phyloP scores from a whole-genome alignment of 2,329 filamentous ascomycete genomes.

The Coniella lustricola region DNA sequence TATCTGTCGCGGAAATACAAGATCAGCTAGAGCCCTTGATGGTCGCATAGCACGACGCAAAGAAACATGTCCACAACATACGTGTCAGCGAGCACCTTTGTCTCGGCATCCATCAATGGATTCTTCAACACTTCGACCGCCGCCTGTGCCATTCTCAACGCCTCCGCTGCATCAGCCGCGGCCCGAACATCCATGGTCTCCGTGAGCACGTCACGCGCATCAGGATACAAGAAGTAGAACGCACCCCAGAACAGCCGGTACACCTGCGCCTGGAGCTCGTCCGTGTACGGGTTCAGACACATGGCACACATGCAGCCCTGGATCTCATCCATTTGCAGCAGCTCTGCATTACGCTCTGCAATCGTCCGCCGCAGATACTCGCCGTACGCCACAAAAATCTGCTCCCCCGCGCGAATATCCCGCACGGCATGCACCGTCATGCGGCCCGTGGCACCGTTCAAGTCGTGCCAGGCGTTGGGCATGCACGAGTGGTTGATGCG shows the following conservation, averaged over 20 bases:
- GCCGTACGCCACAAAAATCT: slow-evolving; percentile 13
- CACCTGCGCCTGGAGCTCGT: background rate
- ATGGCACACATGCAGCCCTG: slow-evolving; percentile 1
- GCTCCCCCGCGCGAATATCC: slow-evolving; percentile 16
- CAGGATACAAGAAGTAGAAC: background rate
- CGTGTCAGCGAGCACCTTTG: background rate
- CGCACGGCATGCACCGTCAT: slow-evolving; percentile 16
- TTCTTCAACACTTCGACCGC: slow-evolving; percentile 1
- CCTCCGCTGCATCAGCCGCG: background rate
- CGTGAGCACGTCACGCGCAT: background rate
- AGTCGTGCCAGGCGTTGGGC: slow-evolving; percentile 17
- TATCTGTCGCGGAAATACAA: background rate
- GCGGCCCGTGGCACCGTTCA: slow-evolving; percentile 12
- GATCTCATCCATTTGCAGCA: background rate
- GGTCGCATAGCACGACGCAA: background rate
- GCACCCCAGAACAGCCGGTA: background rate
- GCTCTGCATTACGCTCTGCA: background rate
- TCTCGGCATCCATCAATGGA: background rate
- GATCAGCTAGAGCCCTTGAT: background rate
- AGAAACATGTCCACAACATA: background rate
- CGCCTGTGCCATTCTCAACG: background rate
- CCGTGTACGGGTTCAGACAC: background rate
- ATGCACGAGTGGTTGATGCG: slow-evolving; percentile 19
- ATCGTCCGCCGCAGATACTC: background rate
- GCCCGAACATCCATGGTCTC: background rate